phyloP scores from a whole-genome alignment of 1,139 yeast genomes.

The Magnusiomyces paraingens region DNA sequence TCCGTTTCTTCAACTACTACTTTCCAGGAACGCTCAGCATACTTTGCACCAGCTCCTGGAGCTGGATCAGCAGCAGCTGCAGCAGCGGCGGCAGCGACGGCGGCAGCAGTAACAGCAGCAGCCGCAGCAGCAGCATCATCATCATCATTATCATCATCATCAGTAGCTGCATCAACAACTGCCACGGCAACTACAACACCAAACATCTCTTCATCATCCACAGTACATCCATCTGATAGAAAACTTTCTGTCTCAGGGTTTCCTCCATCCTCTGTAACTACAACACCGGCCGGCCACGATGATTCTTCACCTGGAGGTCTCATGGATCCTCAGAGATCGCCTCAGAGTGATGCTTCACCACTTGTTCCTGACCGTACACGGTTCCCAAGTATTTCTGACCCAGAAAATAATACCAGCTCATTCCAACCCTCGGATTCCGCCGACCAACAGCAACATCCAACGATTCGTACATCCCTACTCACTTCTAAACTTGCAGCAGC shows the following conservation, averaged over 20 bases:
- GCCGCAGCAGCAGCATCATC: neutral
- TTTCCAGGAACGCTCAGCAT: slow-evolving; percentile 4
- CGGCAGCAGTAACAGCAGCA: no score
- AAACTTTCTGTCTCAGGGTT: slow-evolving; percentile 3
- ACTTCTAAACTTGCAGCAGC: slow-evolving; percentile 20
- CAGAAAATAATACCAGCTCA: neutral
- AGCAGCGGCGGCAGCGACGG: no score
- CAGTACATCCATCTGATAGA: slow-evolving; percentile 6
- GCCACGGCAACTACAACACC: neutral
- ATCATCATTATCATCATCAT: no score
- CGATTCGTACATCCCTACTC: slow-evolving; percentile 19
- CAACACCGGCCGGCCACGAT: slow-evolving; percentile 7
- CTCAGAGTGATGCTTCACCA: slow-evolving; percentile 10
- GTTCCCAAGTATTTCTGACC: slow-evolving; percentile 8
- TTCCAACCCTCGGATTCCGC: neutral
- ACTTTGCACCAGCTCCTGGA: neutral
- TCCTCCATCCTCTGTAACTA: slow-evolving; percentile 1
- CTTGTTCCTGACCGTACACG: slow-evolving; percentile 7
- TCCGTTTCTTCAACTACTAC: slow-evolving; percentile 1
- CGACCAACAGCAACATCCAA: slow-evolving; percentile 6
- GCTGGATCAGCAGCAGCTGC: no score
- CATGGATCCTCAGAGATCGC: slow-evolving; percentile 9
- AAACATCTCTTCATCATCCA: neutral
- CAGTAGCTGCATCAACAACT: no score
- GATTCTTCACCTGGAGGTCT: neutral